A percentile compares a stretch with the other conserved stretches of the same genome.
Conservation (phyloP, 305 asterid genomes). For the Ilex paraguariensis region DNA sequence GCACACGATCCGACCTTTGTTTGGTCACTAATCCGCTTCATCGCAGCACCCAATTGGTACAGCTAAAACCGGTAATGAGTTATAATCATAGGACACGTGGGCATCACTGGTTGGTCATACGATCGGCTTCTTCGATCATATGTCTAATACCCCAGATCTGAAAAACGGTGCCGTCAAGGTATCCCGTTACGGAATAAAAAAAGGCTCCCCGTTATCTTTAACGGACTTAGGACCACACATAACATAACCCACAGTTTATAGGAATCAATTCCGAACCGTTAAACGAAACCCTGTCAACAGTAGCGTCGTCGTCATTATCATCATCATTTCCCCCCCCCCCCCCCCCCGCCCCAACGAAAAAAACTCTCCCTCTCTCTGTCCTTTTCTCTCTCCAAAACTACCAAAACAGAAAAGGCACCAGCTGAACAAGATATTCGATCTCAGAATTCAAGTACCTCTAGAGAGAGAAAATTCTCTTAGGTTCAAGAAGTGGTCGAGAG, state of each 20-base stretch:
- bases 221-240: constrained; percentile 15
- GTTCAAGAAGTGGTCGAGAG: too few species aligned
- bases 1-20: too few species aligned
- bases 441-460: too few species aligned
- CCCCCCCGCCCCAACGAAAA: too few species aligned
- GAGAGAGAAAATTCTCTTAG: too few species aligned
- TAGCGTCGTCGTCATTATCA: constrained; percentile 34
- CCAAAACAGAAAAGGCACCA: not conserved
- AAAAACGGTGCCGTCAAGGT: constrained; percentile 29
- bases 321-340: constrained; percentile 32
- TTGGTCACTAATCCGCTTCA: too few species aligned
- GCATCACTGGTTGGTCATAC: not conserved
- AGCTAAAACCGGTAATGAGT: too few species aligned
- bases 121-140: constrained; percentile 7
- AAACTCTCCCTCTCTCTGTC: constrained; percentile 2
- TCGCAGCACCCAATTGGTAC: too few species aligned
- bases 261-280: constrained; percentile 26
- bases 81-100: too few species aligned
- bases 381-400: constrained; percentile 22
- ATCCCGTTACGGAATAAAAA: not conserved
- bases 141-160: constrained; percentile 26
- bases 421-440: too few species aligned
- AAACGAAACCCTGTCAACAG: constrained; percentile 33
- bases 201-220: constrained; percentile 27
- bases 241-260: constrained; percentile 4